Evolutionary conservation across 2,329 filamentous ascomycete genomes (phyloP), one percentile per base, ranked within the genome.

Genomic region (Epichloe amarillans): DNA sequence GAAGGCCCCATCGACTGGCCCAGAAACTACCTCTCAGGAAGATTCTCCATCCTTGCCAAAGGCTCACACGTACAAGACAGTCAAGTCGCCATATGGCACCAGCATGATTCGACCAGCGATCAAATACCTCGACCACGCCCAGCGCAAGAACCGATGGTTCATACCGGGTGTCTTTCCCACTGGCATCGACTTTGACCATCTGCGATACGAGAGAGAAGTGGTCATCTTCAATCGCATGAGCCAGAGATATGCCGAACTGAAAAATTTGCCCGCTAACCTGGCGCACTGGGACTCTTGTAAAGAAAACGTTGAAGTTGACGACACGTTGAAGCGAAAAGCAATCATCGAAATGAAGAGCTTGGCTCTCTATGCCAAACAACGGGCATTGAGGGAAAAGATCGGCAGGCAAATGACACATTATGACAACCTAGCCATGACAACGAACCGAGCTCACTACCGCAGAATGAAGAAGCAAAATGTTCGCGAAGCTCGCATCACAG

Each of bases 381-480:
- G 86, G 46, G 79, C 84, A 10, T 73, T 98, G 59, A 84, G 94
- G 52, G 87, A 93, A 59, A 86, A 86, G 64, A 84, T 98, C 56
- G 86, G 88, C 50, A 83, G 86, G 49, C 87, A 94, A 63, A 95
- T 98, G 84, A 83, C 95, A 64, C 84, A 94, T 62, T 94, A 91
- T 53, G 90, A 97, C 63, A 97, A 95, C 60, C 79, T 97, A 30
- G 91, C 90, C 43, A 96, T 96, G 87, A 96, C 91, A 1, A 91
- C 90, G 1, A 98, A 98, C 64, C 83, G 93, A 47, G 84, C 86
- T 49, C 80, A 84, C 61, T 96, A 96, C 66, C 86, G 93, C 37
- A 84, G 93, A 47, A 86, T 93, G 74, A 98, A 98, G 83, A 97
- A 96, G 73, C 91, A 96, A 68, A 95, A 86, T 47, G 77, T 97